phyloP scores from a whole-genome alignment of 2,329 filamentous ascomycete species.

The Ceratocystis diversiconidia region DNA sequence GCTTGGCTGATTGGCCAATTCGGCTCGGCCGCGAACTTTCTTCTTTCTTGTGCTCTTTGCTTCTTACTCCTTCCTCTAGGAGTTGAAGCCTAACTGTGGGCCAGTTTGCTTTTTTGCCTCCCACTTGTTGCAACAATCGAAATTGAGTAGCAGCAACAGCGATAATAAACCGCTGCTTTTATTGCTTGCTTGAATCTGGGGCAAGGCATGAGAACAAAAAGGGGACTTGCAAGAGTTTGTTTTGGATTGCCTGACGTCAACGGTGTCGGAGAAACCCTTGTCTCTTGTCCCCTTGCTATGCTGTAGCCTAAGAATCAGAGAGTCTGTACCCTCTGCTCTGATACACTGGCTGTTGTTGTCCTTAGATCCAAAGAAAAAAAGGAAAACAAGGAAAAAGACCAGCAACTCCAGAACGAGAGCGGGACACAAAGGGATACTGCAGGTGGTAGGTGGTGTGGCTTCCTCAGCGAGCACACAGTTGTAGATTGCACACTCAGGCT shows the following conservation, averaged over 20 bases:
- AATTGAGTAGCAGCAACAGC: not conserved
- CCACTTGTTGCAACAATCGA: not conserved
- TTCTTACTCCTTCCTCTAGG: not conserved
- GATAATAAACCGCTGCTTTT: not conserved
- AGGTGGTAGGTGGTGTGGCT: no score
- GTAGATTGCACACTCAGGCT: no score
- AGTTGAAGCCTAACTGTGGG: not conserved
- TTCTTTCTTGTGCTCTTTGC: not conserved
- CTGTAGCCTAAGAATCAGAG: not conserved
- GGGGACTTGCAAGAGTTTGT: not conserved
- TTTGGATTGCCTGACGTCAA: not conserved
- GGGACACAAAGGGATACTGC: no score
- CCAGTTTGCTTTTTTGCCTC: not conserved
- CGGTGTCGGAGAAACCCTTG: not conserved
- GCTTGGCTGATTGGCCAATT: not conserved
- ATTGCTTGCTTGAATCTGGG: not conserved
- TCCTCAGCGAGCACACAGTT: no score
- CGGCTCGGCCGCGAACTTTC: not conserved
- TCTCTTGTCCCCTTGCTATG: not conserved
- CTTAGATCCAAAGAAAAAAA: no score
- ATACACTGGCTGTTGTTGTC: not conserved
- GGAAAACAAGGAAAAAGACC: no score
- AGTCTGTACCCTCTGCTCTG: not conserved
- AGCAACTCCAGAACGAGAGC: no score
- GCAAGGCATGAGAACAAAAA: not conserved